Evolutionary conservation across 176 grass and related monocot genomes (phyloP), one percentile per base, ranked within the genome.

Genomic region (Eragrostis nindensis): DNA sequence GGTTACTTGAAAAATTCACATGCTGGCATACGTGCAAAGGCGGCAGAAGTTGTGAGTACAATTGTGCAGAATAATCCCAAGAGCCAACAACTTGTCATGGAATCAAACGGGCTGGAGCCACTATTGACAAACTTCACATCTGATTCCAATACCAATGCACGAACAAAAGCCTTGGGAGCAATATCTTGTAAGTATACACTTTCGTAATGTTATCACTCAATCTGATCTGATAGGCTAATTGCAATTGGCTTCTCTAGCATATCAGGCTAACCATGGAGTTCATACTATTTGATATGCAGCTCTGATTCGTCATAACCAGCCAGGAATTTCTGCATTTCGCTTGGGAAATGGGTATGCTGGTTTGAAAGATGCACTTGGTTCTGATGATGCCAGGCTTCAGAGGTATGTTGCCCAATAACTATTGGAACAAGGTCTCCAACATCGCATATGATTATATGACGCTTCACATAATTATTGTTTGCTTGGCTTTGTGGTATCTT

Each of bases 121-220:
- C 84, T 99, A 15, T 49, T 99, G 74, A 73, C 79, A n/a, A 99
- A 95, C 86, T 99, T 99, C 75, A 82, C 63, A 11, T 95, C 75
- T 7, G 92, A 99, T 78, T 81, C 92, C 36, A 89, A 77, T 82
- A 84, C 80, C 36, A 84, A 80, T 61, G 79, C 84, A 48, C 92
- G 96, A 19, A 95, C 96, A n/a, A 93, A 99, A 90, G 88, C 96
- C 64, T 87, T 99, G 48, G 90, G 96, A 79, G 96, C 96, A 66
- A 93, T 99, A 76, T 98, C 95, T 7, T 95, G 95, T 91, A 80
- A 93, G 86, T 63, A 27, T 27, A 12, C 32, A 49, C 36, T 65
- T 64, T 61, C 16, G 11, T 60, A 44, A 19, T 41, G 0, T 0
- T 53, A 22, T 70, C 57, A 46, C 6, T 77, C 26, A 30, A 16